phyloP scores from a whole-genome alignment of 164 flowering plant species.

The Piper betle region DNA sequence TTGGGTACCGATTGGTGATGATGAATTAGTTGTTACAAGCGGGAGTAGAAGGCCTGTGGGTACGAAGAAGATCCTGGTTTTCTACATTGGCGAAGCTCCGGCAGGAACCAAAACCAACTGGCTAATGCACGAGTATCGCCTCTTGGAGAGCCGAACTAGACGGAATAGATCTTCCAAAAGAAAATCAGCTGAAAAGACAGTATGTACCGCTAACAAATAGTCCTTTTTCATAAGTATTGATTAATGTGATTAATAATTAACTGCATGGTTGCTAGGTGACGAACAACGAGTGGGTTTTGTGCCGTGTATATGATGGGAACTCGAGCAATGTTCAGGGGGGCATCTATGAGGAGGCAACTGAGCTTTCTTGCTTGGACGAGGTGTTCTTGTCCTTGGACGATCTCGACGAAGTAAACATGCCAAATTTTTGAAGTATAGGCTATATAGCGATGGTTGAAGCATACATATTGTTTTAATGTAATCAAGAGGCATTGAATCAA shows the following conservation, averaged over 20 bases:
- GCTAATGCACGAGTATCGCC: constrained; percentile 57
- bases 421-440: constrained; percentile 18
- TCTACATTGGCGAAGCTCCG: constrained; percentile 31
- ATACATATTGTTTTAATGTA: too few relatives aligned
- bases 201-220: constrained; percentile 4
- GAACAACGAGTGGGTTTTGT: constrained; percentile 65
- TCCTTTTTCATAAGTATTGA: not conserved
- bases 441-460: too few relatives aligned
- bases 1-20: constrained; percentile 50
- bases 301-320: constrained; percentile 45
- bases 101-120: constrained; percentile 36
- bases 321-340: constrained; percentile 12
- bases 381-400: constrained; percentile 75
- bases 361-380: constrained; percentile 76
- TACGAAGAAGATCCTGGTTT: constrained; percentile 29
- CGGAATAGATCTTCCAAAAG: constrained; percentile 23
- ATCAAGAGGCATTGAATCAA: too few relatives aligned
- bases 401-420: constrained; percentile 64
- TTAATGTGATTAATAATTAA: not conserved
- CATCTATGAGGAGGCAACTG: constrained; percentile 30
- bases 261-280: not conserved
- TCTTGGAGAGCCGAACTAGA: constrained; percentile 18
- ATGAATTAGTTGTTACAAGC: constrained; percentile 34
- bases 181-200: constrained; percentile 23
- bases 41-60: constrained; percentile 24